Evolutionary conservation across 176 grass and related monocot genomes (phyloP).

Genomic region (Musa schizocarpa): DNA sequence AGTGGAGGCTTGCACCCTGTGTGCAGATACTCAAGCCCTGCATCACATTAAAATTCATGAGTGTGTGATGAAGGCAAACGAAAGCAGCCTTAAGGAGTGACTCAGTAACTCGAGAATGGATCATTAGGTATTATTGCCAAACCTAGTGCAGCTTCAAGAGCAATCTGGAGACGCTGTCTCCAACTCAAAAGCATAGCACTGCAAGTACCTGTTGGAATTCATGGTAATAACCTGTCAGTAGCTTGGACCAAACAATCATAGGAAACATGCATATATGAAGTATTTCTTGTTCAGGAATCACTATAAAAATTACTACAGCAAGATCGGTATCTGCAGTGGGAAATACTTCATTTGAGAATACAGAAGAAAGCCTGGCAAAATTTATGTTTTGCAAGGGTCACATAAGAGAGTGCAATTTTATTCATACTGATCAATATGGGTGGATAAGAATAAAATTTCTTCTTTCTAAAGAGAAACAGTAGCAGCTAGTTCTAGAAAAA

Average conservation of each 20-base stretch:
- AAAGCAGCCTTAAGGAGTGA: not conserved
- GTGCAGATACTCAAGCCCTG: slow-evolving; percentile 51
- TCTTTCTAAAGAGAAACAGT: too few relatives aligned
- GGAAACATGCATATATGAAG: too few relatives aligned
- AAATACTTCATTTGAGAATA: too few relatives aligned
- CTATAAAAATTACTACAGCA: too few relatives aligned
- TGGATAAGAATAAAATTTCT: too few relatives aligned
- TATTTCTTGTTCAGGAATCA: too few relatives aligned
- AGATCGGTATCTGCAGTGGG: too few relatives aligned
- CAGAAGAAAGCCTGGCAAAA: too few relatives aligned
- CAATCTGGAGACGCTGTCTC: slow-evolving; percentile 44
- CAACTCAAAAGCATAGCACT: slow-evolving; percentile 28
- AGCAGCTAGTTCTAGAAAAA: too few relatives aligned
- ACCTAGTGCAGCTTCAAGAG: slow-evolving; percentile 43
- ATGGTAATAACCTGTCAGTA: not conserved
- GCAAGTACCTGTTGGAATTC: not conserved
- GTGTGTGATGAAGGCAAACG: too few relatives aligned
- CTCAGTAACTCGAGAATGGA: not conserved
- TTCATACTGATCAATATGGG: too few relatives aligned
- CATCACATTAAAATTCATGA: not conserved
- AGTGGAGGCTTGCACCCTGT: slow-evolving; percentile 35
- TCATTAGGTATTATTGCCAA: not conserved
- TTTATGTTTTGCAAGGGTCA: not conserved
- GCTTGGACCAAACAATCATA: too few relatives aligned
- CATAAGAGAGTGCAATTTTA: not conserved